A percentile compares a stretch with the other conserved stretches of the same genome.
Evolutionary conservation across 2,329 filamentous ascomycete genomes (phyloP).

Genomic region (Trichoderma sp.): DNA sequence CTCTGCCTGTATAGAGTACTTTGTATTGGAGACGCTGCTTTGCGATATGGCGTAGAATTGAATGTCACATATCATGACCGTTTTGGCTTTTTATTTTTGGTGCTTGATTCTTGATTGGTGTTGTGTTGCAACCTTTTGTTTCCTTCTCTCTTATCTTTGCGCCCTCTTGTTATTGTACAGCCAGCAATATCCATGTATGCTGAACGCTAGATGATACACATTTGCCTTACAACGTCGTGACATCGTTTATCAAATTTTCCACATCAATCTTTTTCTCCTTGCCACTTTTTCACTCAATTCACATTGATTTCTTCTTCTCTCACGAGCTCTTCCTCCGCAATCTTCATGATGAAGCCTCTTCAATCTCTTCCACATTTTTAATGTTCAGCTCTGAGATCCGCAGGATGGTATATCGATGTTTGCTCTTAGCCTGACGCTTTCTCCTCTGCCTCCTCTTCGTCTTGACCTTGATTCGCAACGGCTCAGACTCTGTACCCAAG

Average conservation of each 20-base stretch:
- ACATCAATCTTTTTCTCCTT: not conserved
- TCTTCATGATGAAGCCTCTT: slow-evolving; percentile 33
- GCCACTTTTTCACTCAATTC: not conserved
- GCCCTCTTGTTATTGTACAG: slow-evolving; percentile 20
- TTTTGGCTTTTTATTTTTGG: not conserved
- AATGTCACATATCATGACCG: slow-evolving; percentile 17
- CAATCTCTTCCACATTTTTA: slow-evolving; percentile 46
- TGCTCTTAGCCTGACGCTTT: slow-evolving; percentile 77
- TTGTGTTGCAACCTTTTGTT: not conserved
- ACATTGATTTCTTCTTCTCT: not conserved
- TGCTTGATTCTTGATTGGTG: not conserved
- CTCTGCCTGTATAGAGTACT: slow-evolving; percentile 26
- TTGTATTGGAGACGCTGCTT: slow-evolving; percentile 18
- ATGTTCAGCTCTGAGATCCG: slow-evolving; percentile 80
- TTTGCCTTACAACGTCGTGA: slow-evolving; percentile 12
- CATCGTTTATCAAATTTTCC: slow-evolving; percentile 1
- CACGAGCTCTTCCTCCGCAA: not conserved
- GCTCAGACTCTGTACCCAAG: slow-evolving; percentile 79
- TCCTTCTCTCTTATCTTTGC: not conserved
- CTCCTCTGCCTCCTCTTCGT: slow-evolving; percentile 76
- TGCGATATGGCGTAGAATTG: slow-evolving; percentile 21
- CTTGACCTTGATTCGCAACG: slow-evolving; percentile 75
- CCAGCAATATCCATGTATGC: slow-evolving; percentile 21
- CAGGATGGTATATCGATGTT: slow-evolving; percentile 86
- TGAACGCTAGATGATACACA: slow-evolving; percentile 24